Conservation (phyloP, 306 rosid genomes). For the Acacia crassicarpa region DNA sequence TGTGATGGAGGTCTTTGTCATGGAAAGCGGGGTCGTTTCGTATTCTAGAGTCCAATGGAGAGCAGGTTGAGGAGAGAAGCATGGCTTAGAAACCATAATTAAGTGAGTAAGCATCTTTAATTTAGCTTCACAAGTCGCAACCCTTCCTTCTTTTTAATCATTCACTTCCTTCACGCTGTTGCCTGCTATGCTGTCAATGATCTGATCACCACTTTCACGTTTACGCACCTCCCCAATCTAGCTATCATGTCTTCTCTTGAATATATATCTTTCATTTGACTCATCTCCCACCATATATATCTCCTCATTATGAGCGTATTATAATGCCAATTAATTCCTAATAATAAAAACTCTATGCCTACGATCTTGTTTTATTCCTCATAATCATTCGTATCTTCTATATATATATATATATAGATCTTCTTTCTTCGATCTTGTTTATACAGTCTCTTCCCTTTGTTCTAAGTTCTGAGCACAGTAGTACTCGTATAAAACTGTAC, state of each 20-base stretch:
- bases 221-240: not conserved
- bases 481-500: not conserved
- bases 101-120: constrained; percentile 11
- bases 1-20: constrained; percentile 6
- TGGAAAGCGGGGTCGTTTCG: not conserved
- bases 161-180: constrained; percentile 42
- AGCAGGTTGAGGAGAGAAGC: constrained; percentile 26
- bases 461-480: not conserved
- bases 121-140: not conserved
- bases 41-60: not conserved
- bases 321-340: constrained; percentile 4
- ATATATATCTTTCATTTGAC: constrained; percentile 15
- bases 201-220: constrained; percentile 3
- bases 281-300: not conserved
- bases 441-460: not conserved
- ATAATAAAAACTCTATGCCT: not conserved
- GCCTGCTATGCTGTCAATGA: not conserved
- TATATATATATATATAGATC: not conserved
- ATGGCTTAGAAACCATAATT: constrained; percentile 21
- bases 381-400: not conserved
- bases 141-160: constrained; percentile 29
- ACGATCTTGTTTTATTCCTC: not conserved
- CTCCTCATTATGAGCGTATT: constrained; percentile 7
- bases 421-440: not conserved
- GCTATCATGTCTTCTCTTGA: not conserved